phyloP scores from a whole-genome alignment of 805 yeast genomes.

The Zygoascus tannicola region DNA sequence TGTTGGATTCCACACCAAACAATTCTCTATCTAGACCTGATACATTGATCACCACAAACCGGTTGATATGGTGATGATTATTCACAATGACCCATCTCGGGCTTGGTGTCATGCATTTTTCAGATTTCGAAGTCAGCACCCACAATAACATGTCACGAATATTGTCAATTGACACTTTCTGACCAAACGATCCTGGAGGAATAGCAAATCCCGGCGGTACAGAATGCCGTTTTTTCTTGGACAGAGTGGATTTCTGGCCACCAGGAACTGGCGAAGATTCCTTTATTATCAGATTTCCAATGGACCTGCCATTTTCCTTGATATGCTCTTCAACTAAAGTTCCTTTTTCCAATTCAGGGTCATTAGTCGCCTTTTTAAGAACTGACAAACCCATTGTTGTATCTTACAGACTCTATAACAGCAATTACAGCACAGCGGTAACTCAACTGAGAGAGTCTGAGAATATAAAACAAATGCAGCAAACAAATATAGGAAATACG shows the following conservation, averaged over 20 bases:
- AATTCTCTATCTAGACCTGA: constrained; percentile 53
- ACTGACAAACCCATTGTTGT: too few species aligned
- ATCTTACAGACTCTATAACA: too few species aligned
- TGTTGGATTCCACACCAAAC: constrained; percentile 30
- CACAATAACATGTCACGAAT: constrained; percentile 30
- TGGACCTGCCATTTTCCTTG: too few species aligned
- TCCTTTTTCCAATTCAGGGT: too few species aligned
- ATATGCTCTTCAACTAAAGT: too few species aligned
- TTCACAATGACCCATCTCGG: constrained; percentile 44
- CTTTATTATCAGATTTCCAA: too few species aligned
- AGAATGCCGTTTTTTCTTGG: not conserved
- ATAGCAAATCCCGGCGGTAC: not conserved
- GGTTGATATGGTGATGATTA: constrained; percentile 41
- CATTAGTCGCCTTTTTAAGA: too few species aligned
- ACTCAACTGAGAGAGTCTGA: too few species aligned
- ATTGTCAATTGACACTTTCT: constrained; percentile 27
- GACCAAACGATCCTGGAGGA: not conserved
- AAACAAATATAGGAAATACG: too few species aligned
- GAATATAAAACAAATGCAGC: too few species aligned
- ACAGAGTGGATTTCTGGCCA: not conserved
- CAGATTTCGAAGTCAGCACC: not conserved
- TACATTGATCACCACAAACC: constrained; percentile 47
- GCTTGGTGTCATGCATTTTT: constrained; percentile 24
- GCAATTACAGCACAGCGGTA: too few species aligned
- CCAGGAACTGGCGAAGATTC: not conserved